Base-by-base conservation (phyloP, 2,329 filamentous ascomycete species). In the Elsinoe ampelina region DNA sequence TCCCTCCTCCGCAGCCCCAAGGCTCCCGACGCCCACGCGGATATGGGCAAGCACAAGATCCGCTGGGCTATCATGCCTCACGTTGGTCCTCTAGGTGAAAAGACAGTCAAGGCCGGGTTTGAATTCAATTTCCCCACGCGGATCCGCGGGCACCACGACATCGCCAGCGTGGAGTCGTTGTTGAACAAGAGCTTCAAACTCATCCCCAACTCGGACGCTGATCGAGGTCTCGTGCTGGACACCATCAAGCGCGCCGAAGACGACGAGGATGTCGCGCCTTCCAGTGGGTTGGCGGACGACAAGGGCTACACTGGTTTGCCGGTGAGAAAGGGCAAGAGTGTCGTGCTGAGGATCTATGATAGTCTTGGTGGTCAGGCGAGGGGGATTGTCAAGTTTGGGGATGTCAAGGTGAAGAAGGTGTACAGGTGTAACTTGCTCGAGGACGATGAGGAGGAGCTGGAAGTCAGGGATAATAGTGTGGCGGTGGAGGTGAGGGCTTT, bases 41-140 rank as follows among this genome's bases (percentile, higher is more conserved):
- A 97, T 68, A 96, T 97, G 90, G 92, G 71, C 47, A 62, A 63
- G 51, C 92, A 97, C 70, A 79, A 79, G 61, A 95, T 96, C 63
- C 85, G 87, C 60, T 97, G 92, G 80, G 91, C 89, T 19, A 90
- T 97, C 63, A 77, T 96, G 63, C 92, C 92, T 2, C 92, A 97
- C 70, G 69, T 79, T 20, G 91, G 90, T 2, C 71, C 77, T 1
- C 77, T 97, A 3, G 82, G 85, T 45, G 75, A 84, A 36, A 77
- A 79, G 15, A 95, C 90, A 0, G 82, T 97, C 43, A 84, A 85
- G 58, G 87, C 90, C 11, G 92, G 87, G 0, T 91, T 86, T 69
- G 87, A 92, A 63, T 95, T 97, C 77, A 96, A 97, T 72, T 88
- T 86, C 62, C 89, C 90, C 0, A 73, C 95, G 61, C 77, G 77